Evolutionary conservation across 75 land plant genomes (phyloP), one percentile per base, ranked within the genome.

Genomic region (Selaginella moellendorffii): DNA sequence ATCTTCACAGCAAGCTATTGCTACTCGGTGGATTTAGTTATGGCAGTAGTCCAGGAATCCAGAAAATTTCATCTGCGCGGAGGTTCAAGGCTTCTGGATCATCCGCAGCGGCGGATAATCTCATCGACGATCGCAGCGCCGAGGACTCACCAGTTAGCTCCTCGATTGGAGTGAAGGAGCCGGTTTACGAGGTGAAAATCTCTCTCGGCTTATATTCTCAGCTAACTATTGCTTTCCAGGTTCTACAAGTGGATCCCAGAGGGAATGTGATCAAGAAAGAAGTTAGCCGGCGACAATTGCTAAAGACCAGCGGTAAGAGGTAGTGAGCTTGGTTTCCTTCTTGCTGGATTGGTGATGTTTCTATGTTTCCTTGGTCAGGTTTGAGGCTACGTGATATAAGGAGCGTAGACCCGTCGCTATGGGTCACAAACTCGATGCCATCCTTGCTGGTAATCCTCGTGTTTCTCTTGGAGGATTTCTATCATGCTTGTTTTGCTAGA

Each of bases 401-500:
- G 46, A 83, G 96, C 74, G 87, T 93, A 26, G 98, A 93, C 74
- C 98, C 98, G 28, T 83, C 96, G 20, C 73, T 93, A 65, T 89
- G 87, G 86, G 69, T 93, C 58, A 93, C 83, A 54, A 89, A 89
- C 52, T 83, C 98, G 24, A 67, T 71, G 66, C 98, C 98, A 51
- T 71, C 90, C 42, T 66, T 93, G 29, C 73, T 93, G 79, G 98
- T 92, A 79, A 5, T 36, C 5, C 5, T 36, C 46, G n/a, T n/a
- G n/a, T n/a, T n/a, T n/a, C n/a, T n/a, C n/a, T n/a, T n/a, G n/a
- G n/a, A 42, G 63, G 68, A 17, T 1, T 1, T 14, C 29, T 1
- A 64, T 36, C 18, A 26, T 31, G 5, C 31, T 29, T 63, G 52
- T 10, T 5, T 52, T 8, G 17, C 24, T 65, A 2, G 1, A 46